A percentile compares a stretch with the other conserved stretches of the same genome.
phyloP scores from a whole-genome alignment of 768 basidiomycete species.

The Saitozyma sp. region DNA sequence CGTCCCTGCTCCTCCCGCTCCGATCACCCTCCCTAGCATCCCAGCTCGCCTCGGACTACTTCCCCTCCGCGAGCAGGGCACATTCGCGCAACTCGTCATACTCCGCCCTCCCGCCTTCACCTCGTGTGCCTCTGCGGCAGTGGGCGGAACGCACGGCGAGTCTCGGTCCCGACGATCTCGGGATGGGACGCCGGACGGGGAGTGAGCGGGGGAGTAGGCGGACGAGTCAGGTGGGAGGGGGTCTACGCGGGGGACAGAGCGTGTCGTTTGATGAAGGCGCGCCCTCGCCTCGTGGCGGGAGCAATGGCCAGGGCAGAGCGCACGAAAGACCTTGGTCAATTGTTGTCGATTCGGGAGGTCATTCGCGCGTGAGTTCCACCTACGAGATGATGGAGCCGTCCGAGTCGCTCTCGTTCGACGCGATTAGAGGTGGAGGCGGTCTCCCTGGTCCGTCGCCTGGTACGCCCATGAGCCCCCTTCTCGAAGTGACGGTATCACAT shows the following conservation, averaged over 20 bases:
- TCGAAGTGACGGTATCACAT: too few relatives aligned
- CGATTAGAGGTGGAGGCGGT: too few relatives aligned
- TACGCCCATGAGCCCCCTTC: too few relatives aligned
- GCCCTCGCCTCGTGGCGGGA: background rate
- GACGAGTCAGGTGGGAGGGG: background rate
- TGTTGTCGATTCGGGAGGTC: too few relatives aligned
- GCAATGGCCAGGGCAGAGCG: background rate
- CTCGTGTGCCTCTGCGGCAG: slow-evolving; percentile 22
- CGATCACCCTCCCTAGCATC: slow-evolving; percentile 10
- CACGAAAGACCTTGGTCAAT: background rate
- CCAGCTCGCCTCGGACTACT: slow-evolving; percentile 9
- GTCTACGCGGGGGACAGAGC: background rate
- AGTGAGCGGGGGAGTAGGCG: background rate
- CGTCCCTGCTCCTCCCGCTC: slow-evolving; percentile 4
- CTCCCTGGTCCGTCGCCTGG: too few relatives aligned
- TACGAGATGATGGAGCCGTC: too few relatives aligned
- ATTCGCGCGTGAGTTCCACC: too few relatives aligned
- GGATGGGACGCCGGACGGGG: background rate
- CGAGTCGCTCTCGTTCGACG: too few relatives aligned
- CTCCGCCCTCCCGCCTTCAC: slow-evolving; percentile 15
- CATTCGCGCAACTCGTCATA: slow-evolving; percentile 2
- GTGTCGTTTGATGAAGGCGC: background rate
- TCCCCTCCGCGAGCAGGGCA: slow-evolving; percentile 12
- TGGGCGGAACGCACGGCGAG: slow-evolving; percentile 21
- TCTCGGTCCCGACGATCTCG: too few relatives aligned